Conservation (phyloP, 2,329 filamentous ascomycete species). For the Pseudogymnoascus sp. region DNA sequence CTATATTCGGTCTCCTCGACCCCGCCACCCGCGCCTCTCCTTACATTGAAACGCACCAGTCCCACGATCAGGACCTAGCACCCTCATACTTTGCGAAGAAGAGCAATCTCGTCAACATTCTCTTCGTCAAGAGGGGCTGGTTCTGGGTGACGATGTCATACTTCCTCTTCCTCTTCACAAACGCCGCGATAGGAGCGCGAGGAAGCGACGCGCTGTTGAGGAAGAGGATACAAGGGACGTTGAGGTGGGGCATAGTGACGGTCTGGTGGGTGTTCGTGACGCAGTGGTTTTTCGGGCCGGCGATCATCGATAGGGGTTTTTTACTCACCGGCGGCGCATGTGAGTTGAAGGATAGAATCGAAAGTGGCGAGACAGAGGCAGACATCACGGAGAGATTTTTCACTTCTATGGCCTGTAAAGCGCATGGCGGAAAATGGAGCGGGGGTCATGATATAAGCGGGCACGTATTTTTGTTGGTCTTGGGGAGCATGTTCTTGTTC, state of each 20-base stretch:
- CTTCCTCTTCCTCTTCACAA: slow-evolving; percentile 58
- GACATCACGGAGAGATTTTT: slow-evolving; percentile 46
- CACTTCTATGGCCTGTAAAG: slow-evolving; percentile 74
- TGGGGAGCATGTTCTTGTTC: slow-evolving; percentile 73
- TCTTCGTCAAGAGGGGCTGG: slow-evolving; percentile 96
- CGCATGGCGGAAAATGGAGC: slow-evolving; percentile 73
- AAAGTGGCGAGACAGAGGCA: slow-evolving; percentile 39
- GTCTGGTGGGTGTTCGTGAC: slow-evolving; percentile 77
- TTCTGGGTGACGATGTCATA: slow-evolving; percentile 79
- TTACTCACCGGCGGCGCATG: slow-evolving; percentile 82
- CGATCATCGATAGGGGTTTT: slow-evolving; percentile 85
- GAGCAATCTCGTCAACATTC: slow-evolving; percentile 81
- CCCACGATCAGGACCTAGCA: slow-evolving; percentile 52
- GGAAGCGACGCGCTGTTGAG: slow-evolving; percentile 33
- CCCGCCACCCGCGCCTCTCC: slow-evolving; percentile 58
- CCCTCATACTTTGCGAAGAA: slow-evolving; percentile 92
- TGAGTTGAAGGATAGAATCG: slow-evolving; percentile 47
- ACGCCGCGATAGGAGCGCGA: slow-evolving; percentile 49
- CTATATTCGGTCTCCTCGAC: slow-evolving; percentile 71
- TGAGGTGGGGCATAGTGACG: slow-evolving; percentile 69
- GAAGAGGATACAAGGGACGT: slow-evolving; percentile 48
- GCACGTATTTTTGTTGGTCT: slow-evolving; percentile 85
- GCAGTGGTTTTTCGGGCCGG: slow-evolving; percentile 93
- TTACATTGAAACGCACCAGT: slow-evolving; percentile 56
- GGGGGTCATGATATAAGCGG: slow-evolving; percentile 97